phyloP scores from a whole-genome alignment of 129 eudicot species.

The Flaveria bidentis region DNA sequence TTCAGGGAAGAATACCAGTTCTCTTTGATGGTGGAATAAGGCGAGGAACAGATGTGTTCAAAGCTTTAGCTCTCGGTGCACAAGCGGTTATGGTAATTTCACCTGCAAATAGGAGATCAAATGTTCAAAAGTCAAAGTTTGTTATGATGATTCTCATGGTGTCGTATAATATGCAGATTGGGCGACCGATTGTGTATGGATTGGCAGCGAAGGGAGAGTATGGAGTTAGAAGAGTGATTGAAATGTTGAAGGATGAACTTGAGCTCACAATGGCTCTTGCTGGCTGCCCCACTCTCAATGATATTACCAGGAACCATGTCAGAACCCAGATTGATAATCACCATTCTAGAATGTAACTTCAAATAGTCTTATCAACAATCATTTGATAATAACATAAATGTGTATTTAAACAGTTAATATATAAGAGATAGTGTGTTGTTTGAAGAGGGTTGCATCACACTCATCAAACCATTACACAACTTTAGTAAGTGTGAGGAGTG shows the following conservation, averaged over 20 bases:
- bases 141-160: background rate
- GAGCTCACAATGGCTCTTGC: constrained; percentile 86
- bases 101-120: background rate
- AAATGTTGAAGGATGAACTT: constrained; percentile 72
- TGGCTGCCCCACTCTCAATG: constrained; percentile 59
- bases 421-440: background rate
- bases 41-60: constrained; percentile 85
- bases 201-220: constrained; percentile 69
- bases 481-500: too few relatives aligned
- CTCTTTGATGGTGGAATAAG: constrained; percentile 81
- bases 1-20: constrained; percentile 65
- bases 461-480: too few relatives aligned
- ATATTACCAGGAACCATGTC: constrained; percentile 64
- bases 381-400: background rate
- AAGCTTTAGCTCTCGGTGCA: constrained; percentile 95
- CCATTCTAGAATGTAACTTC: constrained; percentile 34
- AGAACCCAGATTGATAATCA: constrained; percentile 37
- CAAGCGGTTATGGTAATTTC: constrained; percentile 65
- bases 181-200: constrained; percentile 61
- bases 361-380: background rate
- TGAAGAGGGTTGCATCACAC: too few relatives aligned
- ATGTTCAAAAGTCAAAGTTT: background rate
- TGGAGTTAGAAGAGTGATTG: constrained; percentile 56
- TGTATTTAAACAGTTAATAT: background rate
- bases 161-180: constrained; percentile 48